A percentile compares a stretch with the other conserved stretches of the same genome.
These are phyloP conservation scores for Coemansia furcata DNA, from an alignment of 192 early-diverging fungal genomes.

Conservation along the genomic window DNA sequence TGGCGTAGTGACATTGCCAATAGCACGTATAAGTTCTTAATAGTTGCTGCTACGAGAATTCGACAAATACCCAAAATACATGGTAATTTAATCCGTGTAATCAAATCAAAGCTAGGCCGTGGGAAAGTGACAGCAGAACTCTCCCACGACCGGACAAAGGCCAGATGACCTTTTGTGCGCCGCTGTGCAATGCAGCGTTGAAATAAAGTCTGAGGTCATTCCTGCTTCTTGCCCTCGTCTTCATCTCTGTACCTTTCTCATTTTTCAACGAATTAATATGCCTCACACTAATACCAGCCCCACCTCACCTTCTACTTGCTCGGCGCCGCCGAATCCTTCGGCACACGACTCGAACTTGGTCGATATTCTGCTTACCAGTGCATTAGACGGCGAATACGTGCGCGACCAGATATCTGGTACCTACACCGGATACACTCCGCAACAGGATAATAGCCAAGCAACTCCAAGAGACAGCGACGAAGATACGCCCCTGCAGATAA, in stretches of 20 bases:
- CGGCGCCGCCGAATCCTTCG: slow-evolving; percentile 1
- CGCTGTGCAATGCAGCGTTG: not conserved
- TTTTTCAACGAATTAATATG: not conserved
- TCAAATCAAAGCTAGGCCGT: not conserved
- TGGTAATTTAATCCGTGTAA: not conserved
- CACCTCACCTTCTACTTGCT: not conserved
- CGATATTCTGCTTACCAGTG: slow-evolving; percentile 29
- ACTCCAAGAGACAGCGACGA: not conserved
- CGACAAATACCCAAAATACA: not conserved
- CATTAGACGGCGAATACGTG: slow-evolving; percentile 40
- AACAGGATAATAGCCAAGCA: not conserved
- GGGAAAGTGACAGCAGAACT: not conserved
- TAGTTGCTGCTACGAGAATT: not conserved
- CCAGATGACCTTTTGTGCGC: not conserved
- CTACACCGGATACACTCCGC: slow-evolving; percentile 7
- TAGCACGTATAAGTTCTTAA: not conserved
- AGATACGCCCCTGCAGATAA: slow-evolving; percentile 2
- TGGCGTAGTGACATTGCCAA: not conserved
- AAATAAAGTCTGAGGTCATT: not conserved
- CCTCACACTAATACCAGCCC: not conserved
- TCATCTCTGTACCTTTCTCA: not conserved
- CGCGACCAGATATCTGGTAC: slow-evolving; percentile 44
- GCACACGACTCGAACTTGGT: slow-evolving; percentile 39
- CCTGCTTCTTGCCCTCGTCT: not conserved
- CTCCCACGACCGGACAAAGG: not conserved